Percentiles rank a stretch among this genome's conserved stretches.
These are phyloP conservation scores for Paracoccidioides brasiliensis DNA, from an alignment of 2,329 filamentous ascomycete genomes.

Conservation along the genomic window DNA sequence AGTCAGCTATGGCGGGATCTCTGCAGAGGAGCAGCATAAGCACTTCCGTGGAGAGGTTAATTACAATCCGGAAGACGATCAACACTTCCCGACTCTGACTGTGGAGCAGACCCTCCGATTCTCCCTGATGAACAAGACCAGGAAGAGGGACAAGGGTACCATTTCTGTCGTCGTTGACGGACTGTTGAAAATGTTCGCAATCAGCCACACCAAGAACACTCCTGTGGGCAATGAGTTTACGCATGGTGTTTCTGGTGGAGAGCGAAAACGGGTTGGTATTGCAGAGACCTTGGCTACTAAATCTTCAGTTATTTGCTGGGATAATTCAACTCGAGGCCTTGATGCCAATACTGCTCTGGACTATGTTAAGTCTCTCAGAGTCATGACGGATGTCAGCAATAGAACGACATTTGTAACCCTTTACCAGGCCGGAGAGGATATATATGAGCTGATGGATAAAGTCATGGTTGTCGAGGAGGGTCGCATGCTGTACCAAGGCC, in stretches of 20 bases:
- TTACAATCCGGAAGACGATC: conserved; percentile 66
- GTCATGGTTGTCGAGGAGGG: conserved; percentile 65
- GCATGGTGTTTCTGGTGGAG: conserved; percentile 65
- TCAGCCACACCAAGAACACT: conserved; percentile 61
- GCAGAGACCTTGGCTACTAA: conserved; percentile 64
- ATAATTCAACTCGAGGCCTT: conserved; percentile 67
- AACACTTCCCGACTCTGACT: conserved; percentile 59
- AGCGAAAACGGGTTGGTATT: conserved; percentile 68
- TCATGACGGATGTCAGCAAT: conserved; percentile 65
- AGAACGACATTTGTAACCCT: conserved; percentile 58
- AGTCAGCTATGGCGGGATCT: conserved; percentile 58
- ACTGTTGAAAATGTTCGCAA: conserved; percentile 65
- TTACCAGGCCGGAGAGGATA: conserved; percentile 58
- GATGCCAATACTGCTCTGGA: conserved; percentile 69
- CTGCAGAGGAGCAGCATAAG: conserved; percentile 53
- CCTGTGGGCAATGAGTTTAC: conserved; percentile 61
- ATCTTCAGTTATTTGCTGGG: conserved; percentile 62
- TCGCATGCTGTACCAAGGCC: conserved; percentile 54
- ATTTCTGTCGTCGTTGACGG: conserved; percentile 45
- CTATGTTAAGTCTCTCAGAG: conserved; percentile 55
- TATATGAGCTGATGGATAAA: conserved; percentile 66
- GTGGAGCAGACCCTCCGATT: conserved; percentile 70
- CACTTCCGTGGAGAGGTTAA: conserved; percentile 62
- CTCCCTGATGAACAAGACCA: conserved; percentile 61
- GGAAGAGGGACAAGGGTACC: conserved; percentile 48